Conservation (phyloP, 23 red algal species). For the Gracilaria gracilis region DNA sequence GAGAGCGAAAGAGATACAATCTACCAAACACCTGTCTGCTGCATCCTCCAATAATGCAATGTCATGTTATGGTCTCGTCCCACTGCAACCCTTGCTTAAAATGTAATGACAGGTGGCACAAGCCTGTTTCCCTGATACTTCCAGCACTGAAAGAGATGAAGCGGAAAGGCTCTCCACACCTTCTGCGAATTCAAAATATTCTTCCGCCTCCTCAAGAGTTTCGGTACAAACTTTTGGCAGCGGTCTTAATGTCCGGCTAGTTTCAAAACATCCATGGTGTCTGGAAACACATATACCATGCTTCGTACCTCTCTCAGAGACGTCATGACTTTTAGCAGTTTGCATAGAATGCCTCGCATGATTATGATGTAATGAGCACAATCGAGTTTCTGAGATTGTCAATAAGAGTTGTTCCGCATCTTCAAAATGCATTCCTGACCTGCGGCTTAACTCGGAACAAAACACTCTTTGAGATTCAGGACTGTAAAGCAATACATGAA, state of each 20-base stretch:
- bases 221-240: neutral
- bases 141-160: neutral
- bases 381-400: neutral
- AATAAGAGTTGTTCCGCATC: neutral
- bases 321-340: neutral
- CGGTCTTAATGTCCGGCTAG: neutral
- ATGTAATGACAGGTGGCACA: neutral
- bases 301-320: neutral
- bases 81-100: neutral
- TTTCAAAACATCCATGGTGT: neutral
- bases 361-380: conserved; percentile 10
- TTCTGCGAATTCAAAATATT: neutral
- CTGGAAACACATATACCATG: neutral
- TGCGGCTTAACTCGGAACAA: neutral
- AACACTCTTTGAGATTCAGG: neutral
- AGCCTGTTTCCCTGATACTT: neutral
- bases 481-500: neutral
- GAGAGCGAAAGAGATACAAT: neutral
- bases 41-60: neutral
- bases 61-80: neutral
- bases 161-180: neutral
- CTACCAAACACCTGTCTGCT: conserved; percentile 13
- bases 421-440: neutral
- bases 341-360: neutral
- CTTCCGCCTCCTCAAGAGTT: neutral